These are phyloP conservation scores for Cyberlindnera samutprakarnensis DNA, from an alignment of 805 yeast species.

Conservation along the genomic window DNA sequence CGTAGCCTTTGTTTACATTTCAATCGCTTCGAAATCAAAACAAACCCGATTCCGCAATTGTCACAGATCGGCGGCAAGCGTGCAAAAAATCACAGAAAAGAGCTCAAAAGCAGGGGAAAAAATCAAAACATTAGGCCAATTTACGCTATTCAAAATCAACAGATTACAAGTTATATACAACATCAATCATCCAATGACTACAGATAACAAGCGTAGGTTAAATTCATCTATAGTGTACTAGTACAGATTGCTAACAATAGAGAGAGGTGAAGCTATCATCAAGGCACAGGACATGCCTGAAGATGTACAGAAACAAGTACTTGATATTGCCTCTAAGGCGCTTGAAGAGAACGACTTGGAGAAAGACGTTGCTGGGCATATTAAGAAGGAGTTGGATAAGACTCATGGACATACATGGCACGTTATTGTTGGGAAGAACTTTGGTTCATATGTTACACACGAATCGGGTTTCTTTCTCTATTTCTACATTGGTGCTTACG, in stretches of 20 bases:
- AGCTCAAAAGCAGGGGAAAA: no score
- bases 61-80: no score
- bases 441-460: constrained; percentile 75
- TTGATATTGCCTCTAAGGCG: constrained; percentile 40
- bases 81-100: no score
- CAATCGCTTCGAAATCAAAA: not conserved
- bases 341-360: constrained; percentile 36
- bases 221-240: not conserved
- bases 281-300: constrained; percentile 27
- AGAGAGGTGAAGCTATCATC: constrained; percentile 8
- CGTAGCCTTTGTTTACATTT: no score
- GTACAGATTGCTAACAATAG: constrained; percentile 4
- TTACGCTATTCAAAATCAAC: no score
- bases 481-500: constrained; percentile 62
- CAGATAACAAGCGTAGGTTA: not conserved
- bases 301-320: constrained; percentile 43
- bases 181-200: not conserved
- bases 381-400: constrained; percentile 60
- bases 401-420: constrained; percentile 72
- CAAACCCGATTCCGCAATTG: no score
- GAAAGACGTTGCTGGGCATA: constrained; percentile 56
- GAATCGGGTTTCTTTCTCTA: constrained; percentile 68
- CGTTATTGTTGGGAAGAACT: constrained; percentile 70
- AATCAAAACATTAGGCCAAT: no score
- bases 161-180: not conserved